Conservation (phyloP, 73 alveolate species). For the Paramecium primaurelia region DNA sequence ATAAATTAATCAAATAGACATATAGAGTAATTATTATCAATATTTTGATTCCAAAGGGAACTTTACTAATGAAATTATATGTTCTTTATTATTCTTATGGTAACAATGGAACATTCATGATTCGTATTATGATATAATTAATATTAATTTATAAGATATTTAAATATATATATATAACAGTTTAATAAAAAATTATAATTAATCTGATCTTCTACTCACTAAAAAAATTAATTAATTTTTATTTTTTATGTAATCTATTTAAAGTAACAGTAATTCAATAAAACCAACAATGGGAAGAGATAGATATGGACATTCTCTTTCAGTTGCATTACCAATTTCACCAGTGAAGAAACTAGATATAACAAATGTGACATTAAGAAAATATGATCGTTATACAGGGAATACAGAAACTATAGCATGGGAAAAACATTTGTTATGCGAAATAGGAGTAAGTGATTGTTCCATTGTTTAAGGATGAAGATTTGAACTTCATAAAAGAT, state of each 20-base stretch:
- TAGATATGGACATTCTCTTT: not conserved
- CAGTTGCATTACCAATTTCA: not conserved
- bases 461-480: not conserved
- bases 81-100: not conserved
- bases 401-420: constrained; percentile 26
- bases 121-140: not conserved
- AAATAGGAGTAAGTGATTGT: not conserved
- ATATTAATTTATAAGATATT: too few species aligned
- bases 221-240: not conserved
- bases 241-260: not conserved
- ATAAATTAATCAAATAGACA: not conserved
- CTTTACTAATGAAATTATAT: not conserved
- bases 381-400: constrained; percentile 25
- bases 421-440: not conserved
- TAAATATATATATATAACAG: not conserved
- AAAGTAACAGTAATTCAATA: not conserved
- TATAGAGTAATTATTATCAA: not conserved
- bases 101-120: not conserved
- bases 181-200: not conserved
- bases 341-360: not conserved
- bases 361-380: constrained; percentile 21
- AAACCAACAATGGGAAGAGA: not conserved
- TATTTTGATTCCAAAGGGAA: not conserved
- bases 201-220: not conserved
- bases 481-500: constrained; percentile 9